A percentile compares a stretch with the other conserved stretches of the same genome.
Evolutionary conservation across 805 yeast genomes (phyloP).

Genomic region (Candida maris): DNA sequence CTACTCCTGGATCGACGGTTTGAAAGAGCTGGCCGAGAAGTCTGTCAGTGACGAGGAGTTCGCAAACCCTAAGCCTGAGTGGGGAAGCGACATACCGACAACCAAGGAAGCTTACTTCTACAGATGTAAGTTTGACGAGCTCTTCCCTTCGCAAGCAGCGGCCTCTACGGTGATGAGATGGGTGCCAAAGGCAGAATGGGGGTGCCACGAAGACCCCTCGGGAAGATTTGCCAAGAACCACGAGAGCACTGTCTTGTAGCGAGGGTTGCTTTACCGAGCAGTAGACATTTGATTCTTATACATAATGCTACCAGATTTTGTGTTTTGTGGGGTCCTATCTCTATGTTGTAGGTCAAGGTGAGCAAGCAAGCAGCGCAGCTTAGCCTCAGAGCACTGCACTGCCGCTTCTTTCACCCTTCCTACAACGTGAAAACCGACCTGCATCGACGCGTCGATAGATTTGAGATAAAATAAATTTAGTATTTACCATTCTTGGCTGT

Average conservation of each 20-base stretch:
- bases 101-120: slow-evolving; percentile 99
- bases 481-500: no score
- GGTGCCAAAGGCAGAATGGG: slow-evolving; percentile 99
- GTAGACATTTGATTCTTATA: background rate
- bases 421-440: no score
- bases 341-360: no score
- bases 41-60: slow-evolving; percentile 86
- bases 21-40: slow-evolving; percentile 91
- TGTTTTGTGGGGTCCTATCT: no score
- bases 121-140: slow-evolving; percentile 91
- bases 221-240: slow-evolving; percentile 95
- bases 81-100: slow-evolving; percentile 94
- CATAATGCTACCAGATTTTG: background rate
- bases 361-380: no score
- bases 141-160: slow-evolving; percentile 88
- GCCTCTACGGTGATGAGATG: slow-evolving; percentile 98
- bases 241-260: slow-evolving; percentile 51
- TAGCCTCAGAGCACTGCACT: no score
- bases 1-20: slow-evolving; percentile 97
- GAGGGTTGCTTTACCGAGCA: background rate
- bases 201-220: slow-evolving; percentile 97
- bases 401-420: no score
- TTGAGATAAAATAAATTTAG: no score
- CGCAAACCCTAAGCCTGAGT: slow-evolving; percentile 85
- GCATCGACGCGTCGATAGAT: no score